Base-by-base conservation (phyloP, 306 rosid genomes). In the Trifolium fragiferum region DNA sequence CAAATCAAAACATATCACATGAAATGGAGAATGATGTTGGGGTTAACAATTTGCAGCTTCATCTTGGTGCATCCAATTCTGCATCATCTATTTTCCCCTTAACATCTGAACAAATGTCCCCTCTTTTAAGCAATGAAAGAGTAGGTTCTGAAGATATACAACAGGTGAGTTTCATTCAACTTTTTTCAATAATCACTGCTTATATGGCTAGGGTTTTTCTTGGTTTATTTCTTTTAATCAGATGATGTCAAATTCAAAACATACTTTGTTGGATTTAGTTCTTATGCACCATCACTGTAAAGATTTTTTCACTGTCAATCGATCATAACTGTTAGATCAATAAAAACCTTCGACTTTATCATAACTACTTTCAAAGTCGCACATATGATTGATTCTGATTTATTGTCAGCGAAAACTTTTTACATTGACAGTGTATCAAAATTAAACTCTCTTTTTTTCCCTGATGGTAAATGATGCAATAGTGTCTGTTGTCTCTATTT, bases 141-240 rank as follows among this genome's bases (percentile, higher is more conserved):
- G 71, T 19, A 18, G 68, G 25, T 74, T 51, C 83, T 72, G 80
- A 77, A 53, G 87, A 80, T 37, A 33, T 61, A 53, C 76, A 58
- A 16, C 88, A 86, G 47, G 98, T 90, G 67, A 80, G 84, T 50
- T 58, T 83, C 72, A 21, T 32, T 60, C 6, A n/a, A 60, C 47
- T 3, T 10, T 57, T 51, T 18, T 15, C 2, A 20, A 35, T 12
- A 14, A 23, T 50, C 21, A 67, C 14, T 13, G 15, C 11, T 43
- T 50, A 4, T n/a, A 19, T 23, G 32, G 58, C 20, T 15, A 7
- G 10, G 6, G 3, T 7, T 23, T 65, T 57, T 68, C 15, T 41
- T 54, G 16, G 41, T 76, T 46, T 47, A 2, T 51, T 50, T 43
- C 41, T 43, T 38, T 76, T 68, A 4, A 37, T 27, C 4, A 43